Conservation (phyloP, 2,329 filamentous ascomycete genomes). For the Ophiostoma perfectum region DNA sequence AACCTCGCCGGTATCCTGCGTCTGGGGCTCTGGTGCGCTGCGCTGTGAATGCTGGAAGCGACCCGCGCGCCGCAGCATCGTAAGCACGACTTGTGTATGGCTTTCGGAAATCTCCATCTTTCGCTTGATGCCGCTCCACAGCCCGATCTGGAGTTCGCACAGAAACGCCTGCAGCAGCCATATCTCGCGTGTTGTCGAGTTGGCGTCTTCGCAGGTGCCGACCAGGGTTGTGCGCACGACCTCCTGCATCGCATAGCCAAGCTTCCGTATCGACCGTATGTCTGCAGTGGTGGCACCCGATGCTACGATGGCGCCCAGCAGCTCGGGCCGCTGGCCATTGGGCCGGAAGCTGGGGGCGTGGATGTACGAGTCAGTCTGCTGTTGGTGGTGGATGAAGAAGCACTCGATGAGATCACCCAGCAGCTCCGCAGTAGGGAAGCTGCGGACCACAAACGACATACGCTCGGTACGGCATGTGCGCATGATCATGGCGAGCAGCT, state of each 20-base stretch:
- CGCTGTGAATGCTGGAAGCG: conserved; percentile 16
- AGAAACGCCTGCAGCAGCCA: conserved; percentile 47
- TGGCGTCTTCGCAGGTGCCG: conserved; percentile 46
- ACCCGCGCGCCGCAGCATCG: conserved; percentile 22
- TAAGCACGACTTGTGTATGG: conserved; percentile 29
- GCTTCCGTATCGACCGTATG: conserved; percentile 48
- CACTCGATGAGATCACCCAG: conserved; percentile 58
- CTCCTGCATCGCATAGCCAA: conserved; percentile 53
- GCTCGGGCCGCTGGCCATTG: conserved; percentile 51
- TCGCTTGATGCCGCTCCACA: conserved; percentile 51
- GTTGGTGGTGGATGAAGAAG: conserved; percentile 52
- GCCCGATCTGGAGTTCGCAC: conserved; percentile 44
- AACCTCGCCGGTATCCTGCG: conserved; percentile 4
- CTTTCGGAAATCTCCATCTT: conserved; percentile 55
- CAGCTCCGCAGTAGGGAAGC: conserved; percentile 57
- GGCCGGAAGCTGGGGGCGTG: conserved; percentile 56
- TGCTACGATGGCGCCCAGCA: conserved; percentile 55
- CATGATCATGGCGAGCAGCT: conserved; percentile 59
- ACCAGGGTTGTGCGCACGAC: conserved; percentile 39
- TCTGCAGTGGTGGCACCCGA: conserved; percentile 57
- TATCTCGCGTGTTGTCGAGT: conserved; percentile 39
- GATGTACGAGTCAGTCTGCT: conserved; percentile 55
- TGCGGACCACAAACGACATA: conserved; percentile 50
- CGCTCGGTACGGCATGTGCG: conserved; percentile 48
- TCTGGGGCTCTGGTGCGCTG: not conserved